Conservation (phyloP, 495 filamentous ascomycete species). For the Penicillium paradoxum region DNA sequence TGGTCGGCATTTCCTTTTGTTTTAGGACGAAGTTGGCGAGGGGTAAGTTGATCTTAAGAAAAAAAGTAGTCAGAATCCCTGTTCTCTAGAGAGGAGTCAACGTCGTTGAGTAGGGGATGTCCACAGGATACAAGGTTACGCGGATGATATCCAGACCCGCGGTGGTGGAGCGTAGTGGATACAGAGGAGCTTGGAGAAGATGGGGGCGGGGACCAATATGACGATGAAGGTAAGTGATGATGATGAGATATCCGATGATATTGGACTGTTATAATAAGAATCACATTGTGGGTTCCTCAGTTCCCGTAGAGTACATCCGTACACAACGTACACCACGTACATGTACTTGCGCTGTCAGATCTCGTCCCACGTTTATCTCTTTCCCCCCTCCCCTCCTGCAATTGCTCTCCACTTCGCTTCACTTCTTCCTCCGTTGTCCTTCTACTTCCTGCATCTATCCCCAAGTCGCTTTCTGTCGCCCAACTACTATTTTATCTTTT, state of each 20-base stretch:
- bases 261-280: not conserved
- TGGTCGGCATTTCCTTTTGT: not conserved
- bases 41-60: not conserved
- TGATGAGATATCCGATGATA: constrained; percentile 13
- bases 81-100: not conserved
- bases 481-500: not conserved
- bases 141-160: not conserved
- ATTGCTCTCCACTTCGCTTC: constrained; percentile 4
- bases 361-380: constrained; percentile 8
- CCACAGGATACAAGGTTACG: not conserved
- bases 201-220: constrained; percentile 11
- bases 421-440: not conserved
- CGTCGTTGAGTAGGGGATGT: not conserved
- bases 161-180: constrained; percentile 7
- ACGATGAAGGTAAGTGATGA: constrained; percentile 21
- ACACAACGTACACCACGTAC: not conserved
- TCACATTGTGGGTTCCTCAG: not conserved
- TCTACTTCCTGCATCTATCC: not conserved
- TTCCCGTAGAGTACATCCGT: too few relatives aligned
- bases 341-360: not conserved
- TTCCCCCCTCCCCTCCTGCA: constrained; percentile 8
- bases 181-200: constrained; percentile 3
- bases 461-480: not conserved
- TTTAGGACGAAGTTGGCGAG: not conserved
- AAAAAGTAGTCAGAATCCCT: constrained; percentile 10